Conservation (phyloP, 768 basidiomycete species). For the Boletus eberwhitei region DNA sequence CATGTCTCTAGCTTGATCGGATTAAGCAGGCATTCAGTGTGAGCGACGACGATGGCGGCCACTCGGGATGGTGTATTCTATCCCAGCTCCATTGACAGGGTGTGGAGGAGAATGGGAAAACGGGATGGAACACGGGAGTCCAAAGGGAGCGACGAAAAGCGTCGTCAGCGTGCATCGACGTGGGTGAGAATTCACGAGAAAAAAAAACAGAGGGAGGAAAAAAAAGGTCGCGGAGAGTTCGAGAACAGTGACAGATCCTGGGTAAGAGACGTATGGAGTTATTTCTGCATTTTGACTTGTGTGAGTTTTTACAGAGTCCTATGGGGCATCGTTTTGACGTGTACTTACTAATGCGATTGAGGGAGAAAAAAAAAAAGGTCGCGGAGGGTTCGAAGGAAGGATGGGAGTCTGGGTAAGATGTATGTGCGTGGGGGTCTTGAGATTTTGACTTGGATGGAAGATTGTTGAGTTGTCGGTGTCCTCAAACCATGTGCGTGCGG, state of each 20-base stretch:
- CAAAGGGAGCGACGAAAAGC: no score
- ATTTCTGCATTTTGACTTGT: not conserved
- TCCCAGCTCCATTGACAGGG: not conserved
- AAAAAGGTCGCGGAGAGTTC: not conserved
- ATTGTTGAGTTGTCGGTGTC: not conserved
- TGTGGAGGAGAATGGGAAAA: no score
- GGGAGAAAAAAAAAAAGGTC: no score
- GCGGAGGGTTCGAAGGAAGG: no score
- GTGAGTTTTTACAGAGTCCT: no score
- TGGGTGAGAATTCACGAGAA: not conserved
- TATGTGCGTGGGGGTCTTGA: no score
- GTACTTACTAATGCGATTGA: no score
- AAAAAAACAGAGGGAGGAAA: no score
- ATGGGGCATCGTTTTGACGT: no score
- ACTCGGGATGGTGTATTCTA: not conserved
- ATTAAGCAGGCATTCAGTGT: not conserved
- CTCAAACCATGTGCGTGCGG: not conserved
- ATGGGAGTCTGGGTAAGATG: no score
- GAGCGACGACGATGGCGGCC: not conserved
- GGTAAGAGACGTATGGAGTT: no score
- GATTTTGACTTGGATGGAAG: not conserved
- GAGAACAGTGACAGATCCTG: not conserved
- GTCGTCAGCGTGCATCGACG: not conserved
- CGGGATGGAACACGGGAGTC: not conserved
- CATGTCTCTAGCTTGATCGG: not conserved